Conservation (phyloP, 495 filamentous ascomycete genomes). For the Articulospora tetracladia region DNA sequence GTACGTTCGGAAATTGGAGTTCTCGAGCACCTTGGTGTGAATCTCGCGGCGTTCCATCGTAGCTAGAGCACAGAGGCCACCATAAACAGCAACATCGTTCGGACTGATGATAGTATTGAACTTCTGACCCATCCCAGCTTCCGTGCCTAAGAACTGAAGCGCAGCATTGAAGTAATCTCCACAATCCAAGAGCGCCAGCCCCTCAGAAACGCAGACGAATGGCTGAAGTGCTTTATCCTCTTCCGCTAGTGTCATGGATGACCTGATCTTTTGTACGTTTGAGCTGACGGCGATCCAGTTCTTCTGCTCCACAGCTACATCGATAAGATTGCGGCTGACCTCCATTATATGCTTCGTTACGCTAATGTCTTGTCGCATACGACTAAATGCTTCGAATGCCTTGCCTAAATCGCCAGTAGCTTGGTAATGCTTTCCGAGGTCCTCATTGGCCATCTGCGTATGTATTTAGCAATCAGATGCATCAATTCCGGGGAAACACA, state of each 20-base stretch:
- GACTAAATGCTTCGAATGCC: conserved; percentile 63
- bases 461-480: conserved; percentile 1
- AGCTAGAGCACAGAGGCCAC: conserved; percentile 84
- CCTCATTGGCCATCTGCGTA: conserved; percentile 72
- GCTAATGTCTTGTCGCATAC: conserved; percentile 74
- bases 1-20: conserved; percentile 73
- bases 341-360: conserved; percentile 65
- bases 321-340: conserved; percentile 66
- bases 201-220: conserved; percentile 63
- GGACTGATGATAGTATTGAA: conserved; percentile 72
- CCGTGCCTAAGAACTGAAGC: conserved; percentile 58
- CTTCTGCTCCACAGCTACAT: conserved; percentile 60
- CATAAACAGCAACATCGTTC: conserved; percentile 92
- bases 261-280: conserved; percentile 64
- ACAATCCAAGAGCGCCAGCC: conserved; percentile 65
- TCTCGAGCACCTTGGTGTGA: conserved; percentile 73
- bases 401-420: conserved; percentile 55
- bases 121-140: conserved; percentile 42
- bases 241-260: conserved; percentile 41
- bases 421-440: conserved; percentile 66
- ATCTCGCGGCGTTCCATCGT: conserved; percentile 79
- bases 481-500: neutral
- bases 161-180: conserved; percentile 72
- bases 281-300: conserved; percentile 64
- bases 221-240: conserved; percentile 59